Evolutionary conservation across 2,329 filamentous ascomycete genomes (phyloP), one percentile per base, ranked within the genome.

Genomic region (Fusarium buxicola): DNA sequence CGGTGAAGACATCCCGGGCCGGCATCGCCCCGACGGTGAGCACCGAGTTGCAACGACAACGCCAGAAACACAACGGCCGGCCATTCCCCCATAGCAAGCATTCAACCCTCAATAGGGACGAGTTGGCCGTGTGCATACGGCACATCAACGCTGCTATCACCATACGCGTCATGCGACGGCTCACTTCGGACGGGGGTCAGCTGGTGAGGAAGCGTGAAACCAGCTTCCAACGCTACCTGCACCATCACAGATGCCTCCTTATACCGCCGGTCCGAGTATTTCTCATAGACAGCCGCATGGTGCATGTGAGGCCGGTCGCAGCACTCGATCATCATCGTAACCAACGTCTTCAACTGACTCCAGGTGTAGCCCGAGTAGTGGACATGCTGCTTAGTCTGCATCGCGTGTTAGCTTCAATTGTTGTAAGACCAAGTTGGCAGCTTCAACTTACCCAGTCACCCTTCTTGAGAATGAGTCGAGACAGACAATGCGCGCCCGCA

Each of bases 331-430:
- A 99, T 88, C 75, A 92, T 88, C 12, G 83, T 82, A 41, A 97
- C 84, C 32, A 97, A 80, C 2, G 90, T 89, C 71, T 89, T 88
- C 53, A 99, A 82, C 76, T 99, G 95, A 40, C 82, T 79, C 79
- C 91, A 93, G 2, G 94, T 97, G 80, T 99, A 98, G 50, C 92
- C 92, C 31, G 94, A 96, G 79, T 96, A 98, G 78, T 96, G 89
- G 31, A 95, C 89, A 73, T 99, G 95, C 15, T 89, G 86, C 61
- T 87, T 86, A 58, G 90, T 89, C 92, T 96, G 63, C 7, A 51
- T 41, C 50, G 6, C 44, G 18, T 49, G 66, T 84, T 77, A 84
- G 78, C 61, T 9, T 41, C 36, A 7, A 24, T 5, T 24, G 12
- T 39, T 3, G 10, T 15, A 21, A 16, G 13, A n/a, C 28, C 25